Evolutionary conservation across 2,329 filamentous ascomycete species (phyloP).

Genomic region (Neopestalotiopsis sp.): DNA sequence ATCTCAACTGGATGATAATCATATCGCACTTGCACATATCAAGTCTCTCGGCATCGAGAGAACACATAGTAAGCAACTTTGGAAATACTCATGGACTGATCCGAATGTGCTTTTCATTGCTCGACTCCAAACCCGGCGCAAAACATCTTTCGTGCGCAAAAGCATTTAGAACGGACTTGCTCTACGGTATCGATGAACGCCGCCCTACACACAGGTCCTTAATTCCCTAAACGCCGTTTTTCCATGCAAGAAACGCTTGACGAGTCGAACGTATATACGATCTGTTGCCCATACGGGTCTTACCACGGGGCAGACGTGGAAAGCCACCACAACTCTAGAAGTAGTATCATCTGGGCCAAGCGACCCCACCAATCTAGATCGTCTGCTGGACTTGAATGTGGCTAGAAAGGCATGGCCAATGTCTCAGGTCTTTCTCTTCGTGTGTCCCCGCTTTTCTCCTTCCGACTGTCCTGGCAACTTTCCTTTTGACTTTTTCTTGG

Average conservation of each 20-base stretch:
- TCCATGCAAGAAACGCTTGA: conserved; percentile 5
- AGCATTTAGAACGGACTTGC: conserved; percentile 10
- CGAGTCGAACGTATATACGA: neutral
- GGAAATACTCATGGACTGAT: neutral
- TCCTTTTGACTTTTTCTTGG: neutral
- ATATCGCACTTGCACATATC: too few species aligned
- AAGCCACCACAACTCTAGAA: neutral
- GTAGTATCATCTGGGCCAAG: neutral
- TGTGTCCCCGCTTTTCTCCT: neutral
- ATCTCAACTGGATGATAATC: too few species aligned
- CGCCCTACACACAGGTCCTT: neutral
- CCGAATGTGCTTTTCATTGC: neutral
- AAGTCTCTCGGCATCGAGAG: too few species aligned
- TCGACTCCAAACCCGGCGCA: neutral
- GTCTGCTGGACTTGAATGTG: neutral
- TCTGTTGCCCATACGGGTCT: neutral
- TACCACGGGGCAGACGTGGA: neutral
- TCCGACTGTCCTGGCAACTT: neutral
- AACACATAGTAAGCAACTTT: neutral
- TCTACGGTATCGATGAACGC: conserved; percentile 15
- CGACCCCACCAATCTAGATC: neutral
- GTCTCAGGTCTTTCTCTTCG: neutral
- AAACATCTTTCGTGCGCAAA: neutral
- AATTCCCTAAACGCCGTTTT: conserved; percentile 5
- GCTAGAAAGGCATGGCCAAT: neutral